Percentiles rank a stretch among this genome's conserved stretches.
Conservation (phyloP, 805 yeast genomes). For the Metschnikowia peoriensis region DNA sequence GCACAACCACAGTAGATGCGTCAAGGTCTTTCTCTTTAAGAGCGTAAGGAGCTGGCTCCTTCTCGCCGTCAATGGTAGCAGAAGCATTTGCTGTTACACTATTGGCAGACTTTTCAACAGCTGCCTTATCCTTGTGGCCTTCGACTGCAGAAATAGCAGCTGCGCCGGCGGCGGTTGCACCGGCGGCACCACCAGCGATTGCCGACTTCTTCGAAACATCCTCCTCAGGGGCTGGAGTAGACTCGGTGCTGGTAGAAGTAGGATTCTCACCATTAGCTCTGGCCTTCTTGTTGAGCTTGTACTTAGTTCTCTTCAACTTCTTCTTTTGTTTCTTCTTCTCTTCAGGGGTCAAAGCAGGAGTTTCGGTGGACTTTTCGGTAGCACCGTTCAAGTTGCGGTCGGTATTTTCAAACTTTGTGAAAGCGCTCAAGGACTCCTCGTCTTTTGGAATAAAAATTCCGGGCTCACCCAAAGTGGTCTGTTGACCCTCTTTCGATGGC, state of each 20-base stretch:
- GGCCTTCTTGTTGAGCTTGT: slow-evolving; percentile 42
- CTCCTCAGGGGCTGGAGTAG: slow-evolving; percentile 12
- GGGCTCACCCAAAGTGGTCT: slow-evolving; percentile 61
- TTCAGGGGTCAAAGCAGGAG: slow-evolving; percentile 5
- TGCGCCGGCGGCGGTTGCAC: slow-evolving; percentile 2
- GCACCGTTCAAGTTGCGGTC: slow-evolving; percentile 50
- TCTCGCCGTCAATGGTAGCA: neutral
- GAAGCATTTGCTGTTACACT: neutral
- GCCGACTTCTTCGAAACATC: slow-evolving; percentile 1
- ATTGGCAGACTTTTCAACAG: neutral
- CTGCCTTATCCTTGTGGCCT: neutral
- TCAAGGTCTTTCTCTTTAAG: neutral
- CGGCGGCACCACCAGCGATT: slow-evolving; percentile 2
- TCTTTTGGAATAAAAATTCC: slow-evolving; percentile 68
- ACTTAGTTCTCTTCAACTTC: slow-evolving; percentile 43
- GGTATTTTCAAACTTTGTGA: slow-evolving; percentile 53
- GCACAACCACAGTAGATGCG: neutral
- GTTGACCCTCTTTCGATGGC: slow-evolving; percentile 45
- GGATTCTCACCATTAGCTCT: slow-evolving; percentile 17
- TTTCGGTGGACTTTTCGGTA: slow-evolving; percentile 6
- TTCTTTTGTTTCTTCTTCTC: slow-evolving; percentile 39
- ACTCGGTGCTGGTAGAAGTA: slow-evolving; percentile 4
- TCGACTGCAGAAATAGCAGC: neutral
- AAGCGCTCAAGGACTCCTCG: slow-evolving; percentile 64
- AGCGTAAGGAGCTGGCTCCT: neutral